Conservation (phyloP, 768 basidiomycete species). For the Leccinum arenicola region DNA sequence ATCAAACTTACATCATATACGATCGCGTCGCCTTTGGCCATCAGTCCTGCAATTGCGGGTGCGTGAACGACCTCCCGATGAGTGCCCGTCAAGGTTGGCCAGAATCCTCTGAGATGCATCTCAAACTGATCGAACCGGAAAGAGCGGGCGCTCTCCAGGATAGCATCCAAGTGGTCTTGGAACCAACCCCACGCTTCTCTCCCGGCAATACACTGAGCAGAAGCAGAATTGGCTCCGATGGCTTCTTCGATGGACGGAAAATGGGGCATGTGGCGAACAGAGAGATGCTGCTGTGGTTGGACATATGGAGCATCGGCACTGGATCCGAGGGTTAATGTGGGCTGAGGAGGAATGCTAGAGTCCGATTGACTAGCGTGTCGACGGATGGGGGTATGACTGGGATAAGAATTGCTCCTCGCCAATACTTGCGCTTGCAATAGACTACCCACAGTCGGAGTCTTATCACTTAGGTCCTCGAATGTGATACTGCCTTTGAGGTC, state of each 20-base stretch:
- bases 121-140: conserved; percentile 91
- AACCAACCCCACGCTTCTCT: conserved; percentile 92
- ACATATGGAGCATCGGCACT: conserved; percentile 45
- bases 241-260: conserved; percentile 89
- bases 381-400: conserved; percentile 73
- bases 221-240: conserved; percentile 68
- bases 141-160: conserved; percentile 72
- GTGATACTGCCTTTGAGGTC: conserved; percentile 59
- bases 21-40: conserved; percentile 88
- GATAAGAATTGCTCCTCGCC: conserved; percentile 56
- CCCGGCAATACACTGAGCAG: conserved; percentile 74
- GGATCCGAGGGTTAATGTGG: conserved; percentile 54
- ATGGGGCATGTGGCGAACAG: conserved; percentile 73
- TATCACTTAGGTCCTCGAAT: conserved; percentile 69
- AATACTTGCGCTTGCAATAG: conserved; percentile 70
- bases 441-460: conserved; percentile 81
- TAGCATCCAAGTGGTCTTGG: conserved; percentile 82
- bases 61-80: conserved; percentile 89
- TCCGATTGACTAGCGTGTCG: conserved; percentile 63
- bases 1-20: conserved; percentile 78
- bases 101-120: conserved; percentile 81
- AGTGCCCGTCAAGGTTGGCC: conserved; percentile 68
- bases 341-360: conserved; percentile 48
- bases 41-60: conserved; percentile 81
- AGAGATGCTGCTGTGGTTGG: conserved; percentile 48